Conservation (phyloP, 2,329 filamentous ascomycete genomes). For the Westerdykella sp. region DNA sequence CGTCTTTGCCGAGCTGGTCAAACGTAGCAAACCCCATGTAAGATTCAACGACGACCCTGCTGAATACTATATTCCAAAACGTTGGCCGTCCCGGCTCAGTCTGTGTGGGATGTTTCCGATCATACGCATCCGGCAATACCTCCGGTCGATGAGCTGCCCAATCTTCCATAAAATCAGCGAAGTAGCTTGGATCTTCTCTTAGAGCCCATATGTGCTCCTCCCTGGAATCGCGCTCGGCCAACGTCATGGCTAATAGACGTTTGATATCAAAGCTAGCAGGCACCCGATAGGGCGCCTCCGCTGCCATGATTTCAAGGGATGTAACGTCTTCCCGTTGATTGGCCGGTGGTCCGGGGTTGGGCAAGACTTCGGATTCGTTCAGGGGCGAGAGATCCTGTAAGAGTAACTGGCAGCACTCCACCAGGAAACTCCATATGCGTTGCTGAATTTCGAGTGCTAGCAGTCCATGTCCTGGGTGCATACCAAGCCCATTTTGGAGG, state of each 20-base stretch:
- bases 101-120: conserved; percentile 9
- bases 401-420: conserved; percentile 43
- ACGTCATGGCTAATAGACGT: conserved; percentile 42
- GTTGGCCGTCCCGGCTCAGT: conserved; percentile 2
- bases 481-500: conserved; percentile 34
- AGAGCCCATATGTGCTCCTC: conserved; percentile 53
- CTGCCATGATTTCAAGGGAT: conserved; percentile 28
- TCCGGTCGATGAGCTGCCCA: conserved; percentile 45
- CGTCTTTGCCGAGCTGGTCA: conserved; percentile 9
- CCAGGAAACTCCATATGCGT: conserved; percentile 44
- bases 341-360: conserved; percentile 34
- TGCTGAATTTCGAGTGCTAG: conserved; percentile 49
- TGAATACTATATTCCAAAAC: conserved; percentile 15
- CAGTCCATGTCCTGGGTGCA: conserved; percentile 45
- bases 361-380: conserved; percentile 32
- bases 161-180: conserved; percentile 42
- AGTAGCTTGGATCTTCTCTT: conserved; percentile 56
- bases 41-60: conserved; percentile 5
- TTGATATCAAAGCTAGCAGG: conserved; percentile 45
- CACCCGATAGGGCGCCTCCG: conserved; percentile 49
- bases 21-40: conserved; percentile 12
- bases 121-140: conserved; percentile 36
- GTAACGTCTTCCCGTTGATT: conserved; percentile 6
- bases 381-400: conserved; percentile 46
- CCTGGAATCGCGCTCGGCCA: conserved; percentile 12